These are phyloP conservation scores for Priceomyces carsonii DNA, from an alignment of 805 yeast genomes.

Conservation along the genomic window DNA sequence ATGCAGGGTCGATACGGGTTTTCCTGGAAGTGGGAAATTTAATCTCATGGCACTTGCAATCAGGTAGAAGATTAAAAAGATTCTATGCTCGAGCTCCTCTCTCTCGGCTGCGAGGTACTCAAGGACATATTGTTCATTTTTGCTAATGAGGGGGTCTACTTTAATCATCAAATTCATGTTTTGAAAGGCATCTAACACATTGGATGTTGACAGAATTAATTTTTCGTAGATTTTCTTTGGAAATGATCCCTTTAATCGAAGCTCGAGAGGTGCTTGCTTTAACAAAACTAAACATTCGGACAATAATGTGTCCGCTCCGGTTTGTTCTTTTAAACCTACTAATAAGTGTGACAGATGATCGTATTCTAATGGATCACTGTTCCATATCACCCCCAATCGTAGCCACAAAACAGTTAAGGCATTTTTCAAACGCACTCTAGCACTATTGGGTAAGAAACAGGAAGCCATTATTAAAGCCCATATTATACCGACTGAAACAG, in stretches of 20 bases:
- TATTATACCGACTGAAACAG: slow-evolving; percentile 70
- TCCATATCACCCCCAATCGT: slow-evolving; percentile 80
- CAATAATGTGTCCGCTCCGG: slow-evolving; percentile 55
- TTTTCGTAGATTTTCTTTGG: slow-evolving; percentile 53
- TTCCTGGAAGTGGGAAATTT: slow-evolving; percentile 75
- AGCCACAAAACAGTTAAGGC: slow-evolving; percentile 75
- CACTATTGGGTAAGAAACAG: slow-evolving; percentile 71
- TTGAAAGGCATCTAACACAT: slow-evolving; percentile 72
- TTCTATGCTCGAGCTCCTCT: slow-evolving; percentile 66
- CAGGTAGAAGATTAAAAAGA: slow-evolving; percentile 77
- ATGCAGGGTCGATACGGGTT: slow-evolving; percentile 75
- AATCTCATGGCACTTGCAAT: slow-evolving; percentile 71
- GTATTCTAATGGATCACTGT: slow-evolving; percentile 64
- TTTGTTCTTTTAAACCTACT: slow-evolving; percentile 46
- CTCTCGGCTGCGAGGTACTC: slow-evolving; percentile 57
- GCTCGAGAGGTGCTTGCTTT: slow-evolving; percentile 73
- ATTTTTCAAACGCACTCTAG: slow-evolving; percentile 63
- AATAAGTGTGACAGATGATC: slow-evolving; percentile 24
- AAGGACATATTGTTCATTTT: slow-evolving; percentile 57
- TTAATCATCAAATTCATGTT: slow-evolving; percentile 69
- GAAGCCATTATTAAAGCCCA: slow-evolving; percentile 77
- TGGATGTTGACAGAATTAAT: slow-evolving; percentile 57
- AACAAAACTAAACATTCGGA: slow-evolving; percentile 59
- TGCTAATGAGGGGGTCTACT: slow-evolving; percentile 54
- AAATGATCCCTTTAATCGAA: slow-evolving; percentile 72